These are phyloP conservation scores for Eucalyptus fibrosa DNA, from an alignment of 345 rosid species.

Conservation along the genomic window DNA sequence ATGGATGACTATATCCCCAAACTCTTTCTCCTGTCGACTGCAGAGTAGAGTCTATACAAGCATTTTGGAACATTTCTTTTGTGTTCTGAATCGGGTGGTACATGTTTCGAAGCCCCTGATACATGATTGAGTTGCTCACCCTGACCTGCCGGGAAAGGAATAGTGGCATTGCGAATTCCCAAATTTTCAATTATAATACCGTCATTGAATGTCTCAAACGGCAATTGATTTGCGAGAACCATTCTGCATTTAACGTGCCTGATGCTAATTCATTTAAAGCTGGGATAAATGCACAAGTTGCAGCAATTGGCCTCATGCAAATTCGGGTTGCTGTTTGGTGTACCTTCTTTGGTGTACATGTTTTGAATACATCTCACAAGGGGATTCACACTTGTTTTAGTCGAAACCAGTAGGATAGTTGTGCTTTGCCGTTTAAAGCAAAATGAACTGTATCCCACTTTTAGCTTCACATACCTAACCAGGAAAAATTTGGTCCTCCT, in stretches of 20 bases:
- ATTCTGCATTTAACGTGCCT: neutral
- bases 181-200: neutral
- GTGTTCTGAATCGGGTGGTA: slow-evolving; percentile 11
- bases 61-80: slow-evolving; percentile 49
- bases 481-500: neutral
- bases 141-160: neutral
- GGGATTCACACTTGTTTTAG: neutral
- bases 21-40: neutral
- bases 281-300: slow-evolving; percentile 8
- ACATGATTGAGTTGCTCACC: slow-evolving; percentile 11
- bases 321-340: neutral
- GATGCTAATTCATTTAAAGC: neutral
- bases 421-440: neutral
- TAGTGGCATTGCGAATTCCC: neutral
- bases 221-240: neutral
- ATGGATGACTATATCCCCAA: slow-evolving; percentile 18
- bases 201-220: neutral
- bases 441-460: neutral
- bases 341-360: neutral
- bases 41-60: neutral
- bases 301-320: slow-evolving; percentile 8
- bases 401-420: too few species aligned
- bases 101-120: slow-evolving; percentile 39
- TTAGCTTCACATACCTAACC: neutral
- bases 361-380: neutral